These are phyloP conservation scores for Albophoma yamanashiensis DNA, from an alignment of 2,329 filamentous ascomycete genomes.

Conservation along the genomic window DNA sequence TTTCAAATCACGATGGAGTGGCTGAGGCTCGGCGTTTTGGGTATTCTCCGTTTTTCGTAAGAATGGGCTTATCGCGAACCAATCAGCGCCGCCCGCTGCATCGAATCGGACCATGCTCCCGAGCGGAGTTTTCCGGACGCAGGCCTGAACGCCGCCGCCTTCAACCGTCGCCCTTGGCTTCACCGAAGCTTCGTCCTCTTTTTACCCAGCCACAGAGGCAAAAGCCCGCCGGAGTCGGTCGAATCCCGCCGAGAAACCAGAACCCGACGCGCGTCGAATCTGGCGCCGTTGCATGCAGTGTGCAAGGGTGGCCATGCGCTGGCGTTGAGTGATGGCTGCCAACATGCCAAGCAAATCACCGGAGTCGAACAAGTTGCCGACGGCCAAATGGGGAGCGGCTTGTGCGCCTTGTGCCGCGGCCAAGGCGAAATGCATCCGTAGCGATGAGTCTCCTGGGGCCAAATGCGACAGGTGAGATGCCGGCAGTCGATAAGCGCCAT, in stretches of 20 bases:
- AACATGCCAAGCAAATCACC: constrained; percentile 1
- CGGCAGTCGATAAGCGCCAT: background rate
- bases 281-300: background rate
- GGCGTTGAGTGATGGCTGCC: background rate
- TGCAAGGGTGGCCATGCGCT: constrained; percentile 3
- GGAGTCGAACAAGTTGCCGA: constrained; percentile 19
- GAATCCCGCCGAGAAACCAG: background rate
- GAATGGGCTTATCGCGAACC: background rate
- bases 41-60: constrained; percentile 1
- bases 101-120: background rate
- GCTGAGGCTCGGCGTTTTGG: constrained; percentile 1
- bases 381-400: constrained; percentile 38
- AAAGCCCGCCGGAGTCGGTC: constrained; percentile 10
- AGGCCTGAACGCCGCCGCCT: background rate
- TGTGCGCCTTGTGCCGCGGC: constrained; percentile 36
- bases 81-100: constrained; percentile 2
- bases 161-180: background rate
- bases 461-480: constrained; percentile 33
- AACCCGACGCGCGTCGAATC: background rate
- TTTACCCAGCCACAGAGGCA: background rate
- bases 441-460: constrained; percentile 20
- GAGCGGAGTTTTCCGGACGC: constrained; percentile 5
- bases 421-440: constrained; percentile 39
- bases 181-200: background rate
- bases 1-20: background rate